These are phyloP conservation scores for Schizophyllum commune DNA, from an alignment of 1,284 basidiomycete species.

Conservation along the genomic window DNA sequence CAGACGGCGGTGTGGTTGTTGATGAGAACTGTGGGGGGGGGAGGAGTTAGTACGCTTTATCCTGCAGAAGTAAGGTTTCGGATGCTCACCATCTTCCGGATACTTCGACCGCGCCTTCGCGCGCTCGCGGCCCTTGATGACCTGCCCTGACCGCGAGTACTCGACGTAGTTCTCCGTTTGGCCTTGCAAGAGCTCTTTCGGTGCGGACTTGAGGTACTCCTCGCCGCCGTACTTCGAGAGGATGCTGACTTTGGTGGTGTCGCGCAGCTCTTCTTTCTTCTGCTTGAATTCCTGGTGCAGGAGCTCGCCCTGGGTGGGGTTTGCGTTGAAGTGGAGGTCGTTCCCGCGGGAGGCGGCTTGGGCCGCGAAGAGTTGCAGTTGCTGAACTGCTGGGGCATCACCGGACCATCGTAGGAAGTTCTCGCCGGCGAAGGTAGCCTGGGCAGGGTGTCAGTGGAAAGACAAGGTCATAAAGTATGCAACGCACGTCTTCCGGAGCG, in stretches of 20 bases:
- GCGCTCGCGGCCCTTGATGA: slow-evolving; percentile 88
- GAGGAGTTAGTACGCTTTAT: slow-evolving; percentile 2
- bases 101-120: slow-evolving; percentile 87
- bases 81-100: slow-evolving; percentile 87
- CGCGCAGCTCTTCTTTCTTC: slow-evolving; percentile 89
- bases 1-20: slow-evolving; percentile 94
- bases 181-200: slow-evolving; percentile 84
- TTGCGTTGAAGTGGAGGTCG: slow-evolving; percentile 93
- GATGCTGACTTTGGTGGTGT: slow-evolving; percentile 81
- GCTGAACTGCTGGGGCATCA: slow-evolving; percentile 86
- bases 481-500: slow-evolving; percentile 75
- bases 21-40: slow-evolving; percentile 53
- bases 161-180: slow-evolving; percentile 98
- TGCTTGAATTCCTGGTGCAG: slow-evolving; percentile 86
- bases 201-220: slow-evolving; percentile 82
- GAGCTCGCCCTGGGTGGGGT: slow-evolving; percentile 92
- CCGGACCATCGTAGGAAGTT: slow-evolving; percentile 91
- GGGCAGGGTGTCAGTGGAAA: slow-evolving; percentile 5
- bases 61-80: too few relatives aligned
- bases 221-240: slow-evolving; percentile 91
- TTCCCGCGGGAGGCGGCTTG: slow-evolving; percentile 90
- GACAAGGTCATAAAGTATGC: slow-evolving; percentile 3
- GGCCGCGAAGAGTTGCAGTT: slow-evolving; percentile 96
- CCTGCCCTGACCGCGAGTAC: slow-evolving; percentile 87
- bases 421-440: slow-evolving; percentile 93